Conservation (phyloP, 768 basidiomycete genomes). For the Kwoniella dendrophila region DNA sequence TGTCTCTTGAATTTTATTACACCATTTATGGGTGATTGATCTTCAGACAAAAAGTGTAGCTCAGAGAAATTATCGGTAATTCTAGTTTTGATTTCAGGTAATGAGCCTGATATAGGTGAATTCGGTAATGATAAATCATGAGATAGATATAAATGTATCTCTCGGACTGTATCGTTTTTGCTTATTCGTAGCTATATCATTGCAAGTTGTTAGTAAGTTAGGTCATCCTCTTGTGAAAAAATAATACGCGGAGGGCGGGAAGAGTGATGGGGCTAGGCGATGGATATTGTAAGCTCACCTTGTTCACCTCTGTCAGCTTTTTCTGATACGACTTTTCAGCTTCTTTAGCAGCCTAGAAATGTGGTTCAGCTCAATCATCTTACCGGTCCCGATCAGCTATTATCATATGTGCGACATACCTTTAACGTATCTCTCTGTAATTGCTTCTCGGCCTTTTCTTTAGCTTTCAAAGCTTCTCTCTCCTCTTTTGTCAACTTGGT, state of each 20-base stretch:
- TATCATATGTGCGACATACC: conserved; percentile 12
- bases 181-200: conserved; percentile 34
- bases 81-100: conserved; percentile 41
- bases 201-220: background rate
- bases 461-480: conserved; percentile 32
- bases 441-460: conserved; percentile 36
- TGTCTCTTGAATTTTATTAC: conserved; percentile 49
- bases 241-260: background rate
- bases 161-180: conserved; percentile 49
- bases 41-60: conserved; percentile 23
- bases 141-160: conserved; percentile 49
- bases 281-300: conserved; percentile 23
- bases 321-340: conserved; percentile 41
- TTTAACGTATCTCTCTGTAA: conserved; percentile 32
- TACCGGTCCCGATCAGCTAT: conserved; percentile 2
- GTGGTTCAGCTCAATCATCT: no score
- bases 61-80: conserved; percentile 38
- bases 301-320: conserved; percentile 46
- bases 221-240: background rate
- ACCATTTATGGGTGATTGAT: conserved; percentile 28
- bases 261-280: background rate
- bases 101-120: conserved; percentile 43
- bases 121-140: conserved; percentile 31
- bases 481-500: conserved; percentile 26
- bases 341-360: conserved; percentile 35